A percentile compares a stretch with the other conserved stretches of the same genome.
Conservation (phyloP, 352 stramenopile species). For the Phytopythium mirpurense region DNA sequence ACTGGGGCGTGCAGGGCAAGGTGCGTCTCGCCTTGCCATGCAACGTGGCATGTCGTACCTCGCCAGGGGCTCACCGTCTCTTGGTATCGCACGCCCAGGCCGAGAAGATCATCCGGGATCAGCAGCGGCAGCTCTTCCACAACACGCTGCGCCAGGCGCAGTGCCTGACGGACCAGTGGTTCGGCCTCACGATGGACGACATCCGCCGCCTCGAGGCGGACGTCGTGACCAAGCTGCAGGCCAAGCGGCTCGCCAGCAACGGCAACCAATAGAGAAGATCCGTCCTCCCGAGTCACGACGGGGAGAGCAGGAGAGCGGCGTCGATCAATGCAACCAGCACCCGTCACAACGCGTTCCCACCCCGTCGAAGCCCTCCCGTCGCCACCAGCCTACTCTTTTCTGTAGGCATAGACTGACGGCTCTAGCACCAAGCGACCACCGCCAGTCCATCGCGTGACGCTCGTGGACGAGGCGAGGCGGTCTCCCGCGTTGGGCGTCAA, state of each 20-base stretch:
- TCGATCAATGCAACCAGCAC: background rate
- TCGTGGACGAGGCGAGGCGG: background rate
- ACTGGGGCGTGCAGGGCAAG: slow-evolving; percentile 82
- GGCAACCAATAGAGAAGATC: slow-evolving; percentile 30
- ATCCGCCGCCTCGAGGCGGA: slow-evolving; percentile 76
- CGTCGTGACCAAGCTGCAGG: slow-evolving; percentile 70
- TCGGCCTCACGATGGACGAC: slow-evolving; percentile 77
- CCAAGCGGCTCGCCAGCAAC: slow-evolving; percentile 48
- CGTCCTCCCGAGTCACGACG: background rate
- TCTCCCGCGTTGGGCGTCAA: background rate
- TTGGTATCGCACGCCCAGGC: too few species aligned
- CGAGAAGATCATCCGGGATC: slow-evolving; percentile 79
- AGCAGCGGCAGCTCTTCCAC: slow-evolving; percentile 82
- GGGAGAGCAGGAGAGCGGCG: background rate
- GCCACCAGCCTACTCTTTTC: background rate
- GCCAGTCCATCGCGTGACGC: background rate
- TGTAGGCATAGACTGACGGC: background rate
- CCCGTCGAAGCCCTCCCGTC: background rate
- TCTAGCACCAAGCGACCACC: background rate
- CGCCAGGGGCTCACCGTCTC: too few species aligned
- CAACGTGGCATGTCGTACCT: too few species aligned
- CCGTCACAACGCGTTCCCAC: background rate
- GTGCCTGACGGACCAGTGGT: slow-evolving; percentile 81
- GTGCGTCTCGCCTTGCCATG: slow-evolving; percentile 9
- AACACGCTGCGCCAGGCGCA: slow-evolving; percentile 57